Percentiles rank a stretch among this genome's conserved stretches.
These are phyloP conservation scores for Trametes villosa DNA, from an alignment of 768 basidiomycete genomes.

Conservation along the genomic window DNA sequence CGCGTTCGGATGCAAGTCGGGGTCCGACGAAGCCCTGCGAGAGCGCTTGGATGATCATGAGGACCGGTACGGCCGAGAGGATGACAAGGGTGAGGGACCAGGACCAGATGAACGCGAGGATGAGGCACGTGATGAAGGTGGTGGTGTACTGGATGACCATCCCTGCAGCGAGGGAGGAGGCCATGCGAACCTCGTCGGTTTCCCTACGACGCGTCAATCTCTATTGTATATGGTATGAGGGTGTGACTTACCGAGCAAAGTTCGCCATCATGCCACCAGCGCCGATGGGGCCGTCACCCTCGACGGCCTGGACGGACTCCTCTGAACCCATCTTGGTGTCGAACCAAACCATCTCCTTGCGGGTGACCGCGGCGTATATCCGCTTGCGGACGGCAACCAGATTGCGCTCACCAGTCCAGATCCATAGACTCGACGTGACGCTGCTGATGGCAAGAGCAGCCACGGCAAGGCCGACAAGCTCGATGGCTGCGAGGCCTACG, in stretches of 20 bases:
- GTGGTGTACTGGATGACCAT: conserved; percentile 79
- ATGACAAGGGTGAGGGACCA: conserved; percentile 90
- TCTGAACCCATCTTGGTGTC: conserved; percentile 75
- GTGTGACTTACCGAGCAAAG: conserved; percentile 70
- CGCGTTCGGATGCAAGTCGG: conserved; percentile 67
- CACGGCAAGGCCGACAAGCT: conserved; percentile 67
- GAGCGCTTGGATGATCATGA: conserved; percentile 74
- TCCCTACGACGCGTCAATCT: conserved; percentile 56
- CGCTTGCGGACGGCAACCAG: conserved; percentile 64
- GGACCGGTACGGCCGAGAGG: conserved; percentile 84
- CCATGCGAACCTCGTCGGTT: conserved; percentile 91
- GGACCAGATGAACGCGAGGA: conserved; percentile 81
- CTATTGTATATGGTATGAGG: not conserved
- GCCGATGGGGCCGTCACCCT: conserved; percentile 60
- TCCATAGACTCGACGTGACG: conserved; percentile 81
- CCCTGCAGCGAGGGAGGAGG: conserved; percentile 80
- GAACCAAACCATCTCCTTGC: conserved; percentile 88
- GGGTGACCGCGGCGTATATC: conserved; percentile 70
- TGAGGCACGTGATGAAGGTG: conserved; percentile 76
- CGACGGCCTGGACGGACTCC: conserved; percentile 43
- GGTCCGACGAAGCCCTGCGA: conserved; percentile 75
- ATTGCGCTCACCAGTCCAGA: conserved; percentile 83
- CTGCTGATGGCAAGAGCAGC: conserved; percentile 75
- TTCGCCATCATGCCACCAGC: conserved; percentile 94
- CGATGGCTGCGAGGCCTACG: conserved; percentile 63